Conservation (phyloP, 1,139 yeast species). For the Meyerozyma sp. region DNA sequence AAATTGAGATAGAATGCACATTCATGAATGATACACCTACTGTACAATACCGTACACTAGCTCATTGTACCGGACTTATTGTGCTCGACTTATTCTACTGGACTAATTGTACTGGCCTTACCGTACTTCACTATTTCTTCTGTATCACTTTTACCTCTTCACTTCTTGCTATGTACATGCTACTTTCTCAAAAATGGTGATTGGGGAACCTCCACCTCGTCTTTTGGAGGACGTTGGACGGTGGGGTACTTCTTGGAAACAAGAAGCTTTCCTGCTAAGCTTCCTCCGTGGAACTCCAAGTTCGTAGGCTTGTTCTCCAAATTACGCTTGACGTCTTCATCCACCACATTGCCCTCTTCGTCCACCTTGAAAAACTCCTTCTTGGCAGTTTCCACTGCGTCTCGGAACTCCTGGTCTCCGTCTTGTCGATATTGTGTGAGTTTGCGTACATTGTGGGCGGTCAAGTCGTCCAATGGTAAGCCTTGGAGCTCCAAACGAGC, state of each 20-base stretch:
- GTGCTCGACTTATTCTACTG: too few relatives aligned
- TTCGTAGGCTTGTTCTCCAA: slow-evolving; percentile 31
- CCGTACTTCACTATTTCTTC: too few relatives aligned
- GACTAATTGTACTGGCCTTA: too few relatives aligned
- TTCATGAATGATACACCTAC: too few relatives aligned
- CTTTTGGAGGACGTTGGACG: slow-evolving; percentile 22
- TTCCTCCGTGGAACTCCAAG: slow-evolving; percentile 23
- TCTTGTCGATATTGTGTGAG: slow-evolving; percentile 40
- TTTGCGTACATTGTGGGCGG: slow-evolving; percentile 52
- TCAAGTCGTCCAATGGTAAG: slow-evolving; percentile 54
- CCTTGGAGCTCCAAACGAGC: slow-evolving; percentile 73
- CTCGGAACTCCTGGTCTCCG: slow-evolving; percentile 51
- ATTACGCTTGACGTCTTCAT: slow-evolving; percentile 20
- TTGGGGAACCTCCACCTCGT: slow-evolving; percentile 22
- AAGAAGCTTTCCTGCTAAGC: slow-evolving; percentile 19
- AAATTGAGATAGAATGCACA: neutral
- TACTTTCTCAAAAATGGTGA: slow-evolving; percentile 29
- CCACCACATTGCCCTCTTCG: slow-evolving; percentile 17
- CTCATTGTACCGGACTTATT: too few relatives aligned
- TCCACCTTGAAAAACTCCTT: slow-evolving; percentile 44
- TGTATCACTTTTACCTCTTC: neutral
- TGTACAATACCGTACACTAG: too few relatives aligned
- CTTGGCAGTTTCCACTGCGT: slow-evolving; percentile 64
- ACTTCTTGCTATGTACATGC: slow-evolving; percentile 7
- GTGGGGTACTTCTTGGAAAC: slow-evolving; percentile 34